Percentiles rank a stretch among this genome's conserved stretches.
phyloP scores from a whole-genome alignment of 139 green algal species.

The Asterochloris sp. region DNA sequence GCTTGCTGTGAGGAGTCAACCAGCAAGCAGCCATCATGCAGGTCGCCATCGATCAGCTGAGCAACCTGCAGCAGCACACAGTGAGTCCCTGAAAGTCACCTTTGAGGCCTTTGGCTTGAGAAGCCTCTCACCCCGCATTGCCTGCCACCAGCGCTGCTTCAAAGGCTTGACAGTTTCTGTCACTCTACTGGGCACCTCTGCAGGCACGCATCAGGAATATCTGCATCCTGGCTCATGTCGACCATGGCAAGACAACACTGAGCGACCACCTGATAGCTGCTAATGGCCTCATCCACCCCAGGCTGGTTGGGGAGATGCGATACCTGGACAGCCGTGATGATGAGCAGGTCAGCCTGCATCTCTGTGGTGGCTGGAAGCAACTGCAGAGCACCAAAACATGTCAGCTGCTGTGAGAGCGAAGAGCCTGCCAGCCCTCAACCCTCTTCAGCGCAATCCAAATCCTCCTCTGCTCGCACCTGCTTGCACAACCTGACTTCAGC shows the following conservation, averaged over 20 bases:
- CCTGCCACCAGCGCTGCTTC: background rate
- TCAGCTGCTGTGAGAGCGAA: too few relatives aligned
- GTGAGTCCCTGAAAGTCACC: background rate
- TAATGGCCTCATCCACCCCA: slow-evolving; percentile 97
- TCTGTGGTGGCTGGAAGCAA: too few relatives aligned
- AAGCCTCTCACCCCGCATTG: background rate
- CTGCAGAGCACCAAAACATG: too few relatives aligned
- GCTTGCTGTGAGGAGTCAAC: too few relatives aligned
- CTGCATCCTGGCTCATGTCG: slow-evolving; percentile 98
- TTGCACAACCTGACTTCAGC: too few relatives aligned
- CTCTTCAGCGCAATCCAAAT: too few relatives aligned
- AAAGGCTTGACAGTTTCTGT: too few relatives aligned
- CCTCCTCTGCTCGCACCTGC: too few relatives aligned
- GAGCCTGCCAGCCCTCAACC: background rate
- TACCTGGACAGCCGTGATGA: slow-evolving; percentile 96
- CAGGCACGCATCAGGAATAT: slow-evolving; percentile 92
- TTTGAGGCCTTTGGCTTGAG: too few relatives aligned
- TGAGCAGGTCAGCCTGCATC: slow-evolving; percentile 56
- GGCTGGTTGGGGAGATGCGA: slow-evolving; percentile 71
- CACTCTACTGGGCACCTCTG: background rate
- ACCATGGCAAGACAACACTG: slow-evolving; percentile 99
- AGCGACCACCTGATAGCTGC: slow-evolving; percentile 93
- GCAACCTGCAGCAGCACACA: slow-evolving; percentile 9
- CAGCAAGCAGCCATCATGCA: background rate
- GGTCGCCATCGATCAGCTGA: background rate